Base-by-base conservation (phyloP, 176 grass and related monocot species). In the Panicum miliaceum region DNA sequence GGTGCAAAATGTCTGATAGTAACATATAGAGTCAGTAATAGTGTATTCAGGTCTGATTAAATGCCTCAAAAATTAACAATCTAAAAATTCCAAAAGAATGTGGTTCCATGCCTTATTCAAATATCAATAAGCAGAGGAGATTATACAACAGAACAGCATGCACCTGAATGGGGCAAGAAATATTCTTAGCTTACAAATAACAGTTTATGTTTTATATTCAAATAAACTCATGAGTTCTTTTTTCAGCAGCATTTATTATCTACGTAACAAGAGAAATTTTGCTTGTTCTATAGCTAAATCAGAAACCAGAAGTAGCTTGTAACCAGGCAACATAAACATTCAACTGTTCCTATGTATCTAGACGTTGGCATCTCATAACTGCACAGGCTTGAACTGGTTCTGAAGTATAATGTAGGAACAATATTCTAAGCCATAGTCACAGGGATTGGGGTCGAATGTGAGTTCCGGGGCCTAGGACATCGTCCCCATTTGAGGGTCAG, bases 181-280 rank as follows among this genome's bases (percentile, higher is more conserved):
- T 37, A 84, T 52, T 40, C 68, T 53, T 62, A 65, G 71, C 15
- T 54, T 47, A 66, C 5, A 84, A 64, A 58, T 23, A 41, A 59
- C 18, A 79, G 18, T 25, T 14, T 38, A 67, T 16, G 61, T 32
- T 73, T 45, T 25, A 65, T 61, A 64, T 35, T 53, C 14, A 75
- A 19, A 18, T 4, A 5, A 52, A 51, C 15, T 43, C 9, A 50
- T 27, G 19, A 84, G 12, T 7, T 48, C 38, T 73, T 4, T 2
- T 12, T 77, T 62, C 41, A 29, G 29, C 0, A 2, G 3, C 7
- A 71, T 41, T 27, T 70, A 26, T 15, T 36, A 58, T 74, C 69
- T 70, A 50, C 50, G 34, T 41, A 67, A 19, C 0, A 35, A 26
- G 13, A 51, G 65, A 27, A 14, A 61, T 48, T 26, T 4, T 18